These are phyloP conservation scores for Alternaria brassicae DNA, from an alignment of 2,329 filamentous ascomycete species.

Conservation along the genomic window DNA sequence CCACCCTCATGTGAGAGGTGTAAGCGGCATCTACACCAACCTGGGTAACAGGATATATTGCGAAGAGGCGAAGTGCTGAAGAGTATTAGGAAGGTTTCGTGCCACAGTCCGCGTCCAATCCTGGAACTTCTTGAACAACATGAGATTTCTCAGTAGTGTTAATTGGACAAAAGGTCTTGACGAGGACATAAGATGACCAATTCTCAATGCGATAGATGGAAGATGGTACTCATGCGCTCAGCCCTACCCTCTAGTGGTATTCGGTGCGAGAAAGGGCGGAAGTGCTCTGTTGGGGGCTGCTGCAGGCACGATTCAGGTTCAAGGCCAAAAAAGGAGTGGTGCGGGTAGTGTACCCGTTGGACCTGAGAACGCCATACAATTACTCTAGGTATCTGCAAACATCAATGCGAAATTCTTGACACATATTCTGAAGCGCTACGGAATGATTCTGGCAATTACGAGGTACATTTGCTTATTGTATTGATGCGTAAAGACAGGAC, in stretches of 20 bases:
- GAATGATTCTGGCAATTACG: neutral
- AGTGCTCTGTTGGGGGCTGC: neutral
- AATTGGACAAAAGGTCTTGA: neutral
- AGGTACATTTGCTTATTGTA: neutral
- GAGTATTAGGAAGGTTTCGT: neutral
- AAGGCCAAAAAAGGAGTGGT: neutral
- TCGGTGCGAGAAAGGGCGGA: neutral
- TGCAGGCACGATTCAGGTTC: neutral
- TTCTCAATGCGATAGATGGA: neutral
- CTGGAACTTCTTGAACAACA: neutral
- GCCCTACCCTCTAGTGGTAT: neutral
- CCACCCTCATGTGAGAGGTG: neutral
- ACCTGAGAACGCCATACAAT: neutral
- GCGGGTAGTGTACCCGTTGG: neutral
- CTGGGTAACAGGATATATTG: constrained; percentile 7
- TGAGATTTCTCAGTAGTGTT: neutral
- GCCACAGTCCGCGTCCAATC: neutral
- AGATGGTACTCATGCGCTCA: neutral
- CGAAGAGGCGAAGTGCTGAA: neutral
- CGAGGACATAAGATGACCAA: neutral
- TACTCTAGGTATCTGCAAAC: neutral
- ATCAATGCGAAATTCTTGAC: neutral
- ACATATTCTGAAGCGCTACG: neutral
- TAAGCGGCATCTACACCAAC: neutral
- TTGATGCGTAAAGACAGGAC: neutral